A percentile compares a stretch with the other conserved stretches of the same genome.
phyloP scores from a whole-genome alignment of 805 yeast species.

The Kuraishia piskuri region DNA sequence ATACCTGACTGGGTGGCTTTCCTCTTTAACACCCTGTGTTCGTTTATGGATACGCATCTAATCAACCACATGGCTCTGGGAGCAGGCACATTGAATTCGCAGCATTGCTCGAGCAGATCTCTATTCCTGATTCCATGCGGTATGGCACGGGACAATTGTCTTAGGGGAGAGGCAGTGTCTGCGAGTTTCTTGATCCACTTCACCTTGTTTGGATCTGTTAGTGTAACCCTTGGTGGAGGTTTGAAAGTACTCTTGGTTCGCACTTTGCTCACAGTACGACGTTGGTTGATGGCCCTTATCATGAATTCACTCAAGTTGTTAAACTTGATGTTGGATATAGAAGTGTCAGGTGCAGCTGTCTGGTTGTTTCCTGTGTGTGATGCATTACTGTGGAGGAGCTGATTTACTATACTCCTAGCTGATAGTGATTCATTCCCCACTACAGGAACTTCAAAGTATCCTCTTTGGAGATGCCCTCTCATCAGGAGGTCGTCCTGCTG shows the following conservation, averaged over 20 bases:
- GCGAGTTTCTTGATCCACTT: conserved; percentile 82
- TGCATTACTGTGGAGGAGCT: conserved; percentile 16
- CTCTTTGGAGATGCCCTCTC: conserved; percentile 55
- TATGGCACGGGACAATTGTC: conserved; percentile 62
- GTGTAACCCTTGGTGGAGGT: conserved; percentile 84
- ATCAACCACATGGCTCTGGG: conserved; percentile 88
- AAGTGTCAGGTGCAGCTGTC: neutral
- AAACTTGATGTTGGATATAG: conserved; percentile 14
- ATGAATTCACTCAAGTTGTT: conserved; percentile 40
- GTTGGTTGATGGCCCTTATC: conserved; percentile 36
- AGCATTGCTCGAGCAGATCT: conserved; percentile 64
- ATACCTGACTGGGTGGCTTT: conserved; percentile 20
- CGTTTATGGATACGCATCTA: conserved; percentile 78
- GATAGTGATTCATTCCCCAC: conserved; percentile 64
- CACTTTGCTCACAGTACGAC: conserved; percentile 36
- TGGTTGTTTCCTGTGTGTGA: neutral
- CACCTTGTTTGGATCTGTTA: conserved; percentile 80
- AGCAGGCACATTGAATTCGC: conserved; percentile 59
- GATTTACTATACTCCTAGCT: conserved; percentile 49
- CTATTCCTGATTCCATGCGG: conserved; percentile 87
- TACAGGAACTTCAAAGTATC: conserved; percentile 54
- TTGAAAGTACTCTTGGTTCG: conserved; percentile 47
- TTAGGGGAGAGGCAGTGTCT: conserved; percentile 54
- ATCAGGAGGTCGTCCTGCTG: conserved; percentile 45
- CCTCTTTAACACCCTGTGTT: conserved; percentile 49